Evolutionary conservation across 2,329 filamentous ascomycete genomes (phyloP), one percentile per base, ranked within the genome.

Genomic region (Aureobasidium sp.): DNA sequence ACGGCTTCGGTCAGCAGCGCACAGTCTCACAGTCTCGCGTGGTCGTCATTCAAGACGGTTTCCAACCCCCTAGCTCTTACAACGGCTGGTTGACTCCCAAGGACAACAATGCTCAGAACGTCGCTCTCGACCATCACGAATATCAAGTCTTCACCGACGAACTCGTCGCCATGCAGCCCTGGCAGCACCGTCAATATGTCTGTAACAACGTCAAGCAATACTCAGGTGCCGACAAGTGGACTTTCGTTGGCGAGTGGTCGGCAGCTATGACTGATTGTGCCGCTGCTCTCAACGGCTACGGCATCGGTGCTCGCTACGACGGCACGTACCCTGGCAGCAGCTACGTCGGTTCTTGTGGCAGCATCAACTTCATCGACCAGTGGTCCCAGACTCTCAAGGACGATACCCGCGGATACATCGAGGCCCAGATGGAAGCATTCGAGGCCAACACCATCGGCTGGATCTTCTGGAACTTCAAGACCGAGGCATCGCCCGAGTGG

Each of bases 181-280:
- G 76, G 65, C 69, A 82, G 61, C 86, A 89, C 66, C 73, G 82
- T 41, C 73, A 79, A 62, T 73, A 75, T 32, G 84, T 82, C 57
- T 89, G 85, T 74, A 77, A 76, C 58, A 80, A 81, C 65, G 78
- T 77, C 3, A 69, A 71, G 2, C 68, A 72, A 8, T 84, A 83
- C 62, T 70, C 73, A 7, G 75, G 77, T 36, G 76, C 78, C 5
- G 84, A 88, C 71, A 88, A 88, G 71, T 86, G 82, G 79, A 81
- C 82, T n/a, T 76, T 88, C 60, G 81, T 87, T 5, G 86, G 86
- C 45, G 86, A 89, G 70, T 89, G 86, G 85, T 83, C 82, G 1
- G 85, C 79, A 27, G 86, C 85, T 14, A 81, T 87, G 78, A 88
- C 86, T 3, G 82, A 85, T 68, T 82, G 81, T 66, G 80, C 81